Percentiles rank a stretch among this genome's conserved stretches.
These are phyloP conservation scores for Obelidium mucronatum DNA, from an alignment of 192 early-diverging fungal species.

Conservation along the genomic window DNA sequence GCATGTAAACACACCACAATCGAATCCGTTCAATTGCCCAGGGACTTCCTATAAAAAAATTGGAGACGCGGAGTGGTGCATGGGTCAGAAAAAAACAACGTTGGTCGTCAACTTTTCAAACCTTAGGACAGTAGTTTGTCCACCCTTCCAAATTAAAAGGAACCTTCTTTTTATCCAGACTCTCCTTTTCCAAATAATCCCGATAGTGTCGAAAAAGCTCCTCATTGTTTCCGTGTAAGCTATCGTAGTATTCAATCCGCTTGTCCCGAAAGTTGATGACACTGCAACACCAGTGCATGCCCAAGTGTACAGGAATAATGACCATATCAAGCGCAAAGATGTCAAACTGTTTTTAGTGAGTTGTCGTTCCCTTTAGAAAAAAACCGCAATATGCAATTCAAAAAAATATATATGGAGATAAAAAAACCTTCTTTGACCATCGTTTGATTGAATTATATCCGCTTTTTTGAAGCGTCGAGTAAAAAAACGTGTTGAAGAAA, in stretches of 20 bases:
- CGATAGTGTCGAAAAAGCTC: constrained; percentile 64
- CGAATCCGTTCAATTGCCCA: constrained; percentile 84
- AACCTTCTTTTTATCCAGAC: constrained; percentile 72
- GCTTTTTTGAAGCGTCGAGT: constrained; percentile 66
- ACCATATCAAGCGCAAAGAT: constrained; percentile 81
- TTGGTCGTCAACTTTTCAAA: background rate
- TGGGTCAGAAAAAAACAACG: background rate
- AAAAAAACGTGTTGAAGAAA: constrained; percentile 95
- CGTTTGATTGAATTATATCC: constrained; percentile 78
- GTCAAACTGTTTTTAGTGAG: constrained; percentile 52
- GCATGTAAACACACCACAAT: constrained; percentile 95
- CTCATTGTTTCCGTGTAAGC: constrained; percentile 72
- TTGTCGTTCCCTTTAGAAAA: constrained; percentile 8
- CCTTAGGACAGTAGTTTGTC: constrained; percentile 65
- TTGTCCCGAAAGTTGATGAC: constrained; percentile 68
- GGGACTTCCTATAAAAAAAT: constrained; percentile 71
- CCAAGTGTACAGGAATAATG: constrained; percentile 85
- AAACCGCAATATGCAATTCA: background rate
- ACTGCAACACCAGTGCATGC: constrained; percentile 76
- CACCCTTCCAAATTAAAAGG: constrained; percentile 72
- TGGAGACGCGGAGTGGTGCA: background rate
- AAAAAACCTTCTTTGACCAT: constrained; percentile 83
- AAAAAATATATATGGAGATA: background rate
- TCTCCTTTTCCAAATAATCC: constrained; percentile 75
- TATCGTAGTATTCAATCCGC: constrained; percentile 83